These are phyloP conservation scores for Rhododendron ovatum DNA, from an alignment of 148 eudicot species.

Conservation along the genomic window DNA sequence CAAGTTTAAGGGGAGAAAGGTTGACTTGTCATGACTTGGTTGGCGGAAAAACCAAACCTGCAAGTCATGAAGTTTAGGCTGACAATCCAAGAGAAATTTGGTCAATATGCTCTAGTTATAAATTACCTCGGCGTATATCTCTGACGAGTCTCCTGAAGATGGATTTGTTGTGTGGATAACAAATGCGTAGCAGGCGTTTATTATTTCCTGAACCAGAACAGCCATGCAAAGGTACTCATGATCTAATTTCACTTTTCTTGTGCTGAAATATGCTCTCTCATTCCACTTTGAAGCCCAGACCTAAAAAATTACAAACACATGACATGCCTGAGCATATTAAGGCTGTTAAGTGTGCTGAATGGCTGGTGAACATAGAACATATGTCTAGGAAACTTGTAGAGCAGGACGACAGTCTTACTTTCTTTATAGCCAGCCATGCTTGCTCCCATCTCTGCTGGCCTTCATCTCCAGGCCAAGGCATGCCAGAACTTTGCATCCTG, in stretches of 20 bases:
- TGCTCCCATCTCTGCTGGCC: slow-evolving; percentile 88
- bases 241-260: slow-evolving; percentile 83
- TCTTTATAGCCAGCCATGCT: slow-evolving; percentile 95
- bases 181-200: slow-evolving; percentile 95
- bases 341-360: background rate
- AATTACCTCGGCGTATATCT: slow-evolving; percentile 87
- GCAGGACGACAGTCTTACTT: slow-evolving; percentile 36
- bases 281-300: slow-evolving; percentile 99
- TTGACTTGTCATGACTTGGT: background rate
- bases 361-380: background rate
- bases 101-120: background rate
- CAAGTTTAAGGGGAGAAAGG: background rate
- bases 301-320: slow-evolving; percentile 27
- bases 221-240: slow-evolving; percentile 97
- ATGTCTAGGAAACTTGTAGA: background rate
- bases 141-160: slow-evolving; percentile 91
- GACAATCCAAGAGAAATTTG: background rate
- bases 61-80: background rate
- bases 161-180: slow-evolving; percentile 98
- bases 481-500: slow-evolving; percentile 77
- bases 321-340: background rate
- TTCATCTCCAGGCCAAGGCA: slow-evolving; percentile 99
- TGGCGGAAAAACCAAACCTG: background rate
- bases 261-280: slow-evolving; percentile 98
- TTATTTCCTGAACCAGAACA: slow-evolving; percentile 92